These are phyloP conservation scores for Ogataea glucozyma DNA, from an alignment of 805 yeast genomes.

Conservation along the genomic window DNA sequence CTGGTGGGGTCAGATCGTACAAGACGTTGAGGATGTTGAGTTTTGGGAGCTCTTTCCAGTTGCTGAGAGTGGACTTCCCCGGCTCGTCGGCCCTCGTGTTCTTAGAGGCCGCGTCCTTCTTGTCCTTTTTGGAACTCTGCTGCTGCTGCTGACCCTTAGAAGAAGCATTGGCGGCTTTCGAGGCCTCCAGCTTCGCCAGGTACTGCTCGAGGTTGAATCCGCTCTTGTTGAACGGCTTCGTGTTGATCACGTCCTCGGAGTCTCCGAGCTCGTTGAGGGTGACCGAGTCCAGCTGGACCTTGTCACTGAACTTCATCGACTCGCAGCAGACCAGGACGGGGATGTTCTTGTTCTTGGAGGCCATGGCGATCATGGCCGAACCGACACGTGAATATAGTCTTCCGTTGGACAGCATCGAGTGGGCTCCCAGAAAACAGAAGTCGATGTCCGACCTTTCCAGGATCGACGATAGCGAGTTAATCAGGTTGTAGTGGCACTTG, in stretches of 20 bases:
- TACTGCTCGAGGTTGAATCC: slow-evolving; percentile 70
- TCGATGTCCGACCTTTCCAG: slow-evolving; percentile 73
- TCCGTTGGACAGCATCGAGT: slow-evolving; percentile 95
- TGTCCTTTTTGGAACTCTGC: slow-evolving; percentile 28
- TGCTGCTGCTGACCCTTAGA: slow-evolving; percentile 31
- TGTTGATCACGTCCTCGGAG: slow-evolving; percentile 63
- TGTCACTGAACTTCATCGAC: slow-evolving; percentile 88
- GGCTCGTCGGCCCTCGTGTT: slow-evolving; percentile 23
- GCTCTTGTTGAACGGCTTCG: slow-evolving; percentile 56
- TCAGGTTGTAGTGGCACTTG: slow-evolving; percentile 73
- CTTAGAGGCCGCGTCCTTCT: slow-evolving; percentile 25
- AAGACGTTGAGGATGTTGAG: slow-evolving; percentile 79
- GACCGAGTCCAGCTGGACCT: slow-evolving; percentile 95
- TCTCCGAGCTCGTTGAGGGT: slow-evolving; percentile 90
- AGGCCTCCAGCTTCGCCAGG: slow-evolving; percentile 43
- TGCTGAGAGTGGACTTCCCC: slow-evolving; percentile 46
- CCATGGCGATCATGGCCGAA: slow-evolving; percentile 89
- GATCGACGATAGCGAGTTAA: slow-evolving; percentile 77
- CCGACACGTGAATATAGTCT: slow-evolving; percentile 92
- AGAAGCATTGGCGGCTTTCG: slow-evolving; percentile 10
- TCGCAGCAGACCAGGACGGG: slow-evolving; percentile 97
- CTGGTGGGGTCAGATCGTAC: slow-evolving; percentile 94
- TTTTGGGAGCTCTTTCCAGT: slow-evolving; percentile 64
- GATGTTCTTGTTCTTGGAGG: slow-evolving; percentile 81
- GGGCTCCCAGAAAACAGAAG: slow-evolving; percentile 92